These are phyloP conservation scores for Phytophthora pinifolia DNA, from an alignment of 352 stramenopile species.

Conservation along the genomic window DNA sequence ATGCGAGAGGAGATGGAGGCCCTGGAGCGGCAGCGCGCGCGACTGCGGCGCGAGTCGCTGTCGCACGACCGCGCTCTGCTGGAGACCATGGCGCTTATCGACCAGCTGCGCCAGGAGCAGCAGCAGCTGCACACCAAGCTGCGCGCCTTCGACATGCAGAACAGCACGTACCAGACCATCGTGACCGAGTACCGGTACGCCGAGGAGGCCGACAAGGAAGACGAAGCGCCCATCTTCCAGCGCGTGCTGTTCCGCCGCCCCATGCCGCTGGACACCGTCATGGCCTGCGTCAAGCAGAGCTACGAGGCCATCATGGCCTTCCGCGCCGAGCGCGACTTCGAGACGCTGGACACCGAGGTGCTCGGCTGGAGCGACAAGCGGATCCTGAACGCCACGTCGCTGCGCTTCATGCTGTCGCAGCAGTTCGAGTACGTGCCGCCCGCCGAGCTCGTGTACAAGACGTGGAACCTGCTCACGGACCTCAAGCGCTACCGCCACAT, in stretches of 20 bases:
- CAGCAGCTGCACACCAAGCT: conserved; percentile 37
- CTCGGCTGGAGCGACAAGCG: conserved; percentile 58
- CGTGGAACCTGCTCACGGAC: conserved; percentile 62
- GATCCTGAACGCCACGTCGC: conserved; percentile 33
- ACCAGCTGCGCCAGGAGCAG: conserved; percentile 45
- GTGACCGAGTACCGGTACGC: conserved; percentile 37
- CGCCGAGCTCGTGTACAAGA: conserved; percentile 65
- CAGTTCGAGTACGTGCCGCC: conserved; percentile 45
- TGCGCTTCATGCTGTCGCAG: conserved; percentile 72
- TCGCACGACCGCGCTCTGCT: conserved; percentile 25
- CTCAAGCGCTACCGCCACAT: conserved; percentile 54
- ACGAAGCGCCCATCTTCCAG: conserved; percentile 48
- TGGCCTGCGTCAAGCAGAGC: conserved; percentile 50
- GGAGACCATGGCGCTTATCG: conserved; percentile 44
- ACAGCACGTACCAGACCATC: conserved; percentile 59
- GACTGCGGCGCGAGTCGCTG: conserved; percentile 30
- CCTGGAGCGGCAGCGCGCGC: conserved; percentile 46
- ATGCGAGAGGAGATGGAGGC: conserved; percentile 52
- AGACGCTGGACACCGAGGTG: conserved; percentile 44
- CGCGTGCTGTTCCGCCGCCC: conserved; percentile 44
- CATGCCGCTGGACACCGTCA: conserved; percentile 39
- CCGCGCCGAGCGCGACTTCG: conserved; percentile 39
- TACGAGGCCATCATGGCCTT: conserved; percentile 69
- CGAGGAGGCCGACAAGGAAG: conserved; percentile 8
- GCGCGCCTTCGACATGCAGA: conserved; percentile 47